Evolutionary conservation across 352 stramenopile genomes (phyloP).

Genomic region (Globisporangium paroecandrum): DNA sequence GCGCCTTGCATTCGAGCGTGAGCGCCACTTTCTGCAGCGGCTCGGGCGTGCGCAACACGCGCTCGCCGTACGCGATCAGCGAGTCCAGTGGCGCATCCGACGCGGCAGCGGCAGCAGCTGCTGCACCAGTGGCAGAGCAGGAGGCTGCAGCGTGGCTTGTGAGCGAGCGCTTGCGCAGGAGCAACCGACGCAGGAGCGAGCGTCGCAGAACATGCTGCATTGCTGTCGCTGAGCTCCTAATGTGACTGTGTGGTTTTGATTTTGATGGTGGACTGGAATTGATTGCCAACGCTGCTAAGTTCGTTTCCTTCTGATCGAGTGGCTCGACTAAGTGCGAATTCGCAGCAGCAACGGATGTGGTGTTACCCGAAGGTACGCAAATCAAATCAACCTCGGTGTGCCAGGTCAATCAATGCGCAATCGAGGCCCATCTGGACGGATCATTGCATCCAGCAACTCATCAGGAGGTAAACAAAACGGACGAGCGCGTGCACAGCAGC

Average conservation of each 20-base stretch:
- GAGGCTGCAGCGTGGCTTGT: not conserved
- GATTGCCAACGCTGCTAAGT: not conserved
- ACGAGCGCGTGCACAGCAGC: not conserved
- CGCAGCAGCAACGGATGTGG: not conserved
- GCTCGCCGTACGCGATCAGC: conserved; percentile 56
- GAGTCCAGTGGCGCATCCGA: conserved; percentile 29
- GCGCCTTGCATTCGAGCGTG: conserved; percentile 50
- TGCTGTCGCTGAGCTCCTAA: no score
- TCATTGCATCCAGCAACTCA: not conserved
- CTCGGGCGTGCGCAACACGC: conserved; percentile 46
- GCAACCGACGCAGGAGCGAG: conserved; percentile 1
- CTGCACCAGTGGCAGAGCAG: not conserved
- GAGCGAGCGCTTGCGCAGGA: conserved; percentile 4
- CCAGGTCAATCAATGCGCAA: not conserved
- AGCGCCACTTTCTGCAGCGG: conserved; percentile 61
- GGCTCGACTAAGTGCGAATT: not conserved
- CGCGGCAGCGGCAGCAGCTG: not conserved
- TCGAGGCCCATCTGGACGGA: not conserved
- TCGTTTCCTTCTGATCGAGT: not conserved
- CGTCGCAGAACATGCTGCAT: conserved; percentile 5
- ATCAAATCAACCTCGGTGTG: not conserved
- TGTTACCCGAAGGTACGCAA: not conserved
- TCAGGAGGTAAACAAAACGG: not conserved
- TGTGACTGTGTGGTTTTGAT: not conserved
- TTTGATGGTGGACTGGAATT: not conserved